Evolutionary conservation across 495 filamentous ascomycete genomes (phyloP), one percentile per base, ranked within the genome.

Genomic region (Margaritispora aquatica): DNA sequence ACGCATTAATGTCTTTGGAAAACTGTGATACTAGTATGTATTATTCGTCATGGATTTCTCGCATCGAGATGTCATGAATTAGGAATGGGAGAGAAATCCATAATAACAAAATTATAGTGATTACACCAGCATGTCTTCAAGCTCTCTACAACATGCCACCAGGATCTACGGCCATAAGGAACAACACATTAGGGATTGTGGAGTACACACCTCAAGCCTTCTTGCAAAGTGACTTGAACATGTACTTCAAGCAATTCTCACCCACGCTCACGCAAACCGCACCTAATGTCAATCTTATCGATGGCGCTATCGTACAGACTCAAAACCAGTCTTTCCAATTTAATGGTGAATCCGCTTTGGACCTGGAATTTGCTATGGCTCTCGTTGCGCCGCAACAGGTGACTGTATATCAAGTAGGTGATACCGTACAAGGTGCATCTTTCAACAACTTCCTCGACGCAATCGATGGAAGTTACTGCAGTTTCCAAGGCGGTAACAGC

Each of bases 391-490:
- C 63, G 4, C 63, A 66, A 22, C 1, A 46, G 17, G 54, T 64
- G 23, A 58, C 57, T 17, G 9, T 57, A 5, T 63, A 53, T 34
- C 57, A 63, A 51, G 60, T 63, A 9, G 64, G 58, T 49, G 61
- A 64, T 29, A 17, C 61, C 51, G 58, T 61, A 3, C 19, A 53
- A 70, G 61, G 56, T 1, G 54, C 8, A 10, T 58, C 57, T 26
- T 66, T 75, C 62, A 78, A 77, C 63, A 78, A 72, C 34, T 80
- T 85, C 66, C 74, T 84, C 59, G 80, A 86, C 63, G 82, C 83
- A 11, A 75, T 88, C 24, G 84, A 87, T 64, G 84, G 79, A n/a
- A 79, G 74, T 23, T 87, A 87, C 70, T 88, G 80, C 75, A 63
- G 73, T 48, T 77, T 74, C 36, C 70, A 77, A 19, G 81, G 74